phyloP scores from a whole-genome alignment of 2,329 filamentous ascomycete species.

The Diaporthe ilicicola region DNA sequence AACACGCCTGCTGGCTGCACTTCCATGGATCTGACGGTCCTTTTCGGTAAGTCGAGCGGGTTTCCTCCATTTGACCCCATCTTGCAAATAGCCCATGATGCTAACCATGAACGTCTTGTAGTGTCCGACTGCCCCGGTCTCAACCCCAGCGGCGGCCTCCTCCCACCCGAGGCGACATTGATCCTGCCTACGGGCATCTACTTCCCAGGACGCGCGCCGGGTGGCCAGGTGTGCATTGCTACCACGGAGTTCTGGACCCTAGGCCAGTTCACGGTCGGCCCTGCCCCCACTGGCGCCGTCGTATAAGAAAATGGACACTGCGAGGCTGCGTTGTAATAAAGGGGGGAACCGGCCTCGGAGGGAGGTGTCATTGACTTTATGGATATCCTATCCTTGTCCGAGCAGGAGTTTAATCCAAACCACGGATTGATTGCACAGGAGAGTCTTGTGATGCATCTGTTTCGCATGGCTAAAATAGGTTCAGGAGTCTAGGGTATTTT shows the following conservation, averaged over 20 bases:
- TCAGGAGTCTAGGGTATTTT: neutral
- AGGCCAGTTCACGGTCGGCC: neutral
- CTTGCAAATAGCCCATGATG: neutral
- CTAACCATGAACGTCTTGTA: neutral
- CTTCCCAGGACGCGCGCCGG: neutral
- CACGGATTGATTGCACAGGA: neutral
- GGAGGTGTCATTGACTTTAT: neutral
- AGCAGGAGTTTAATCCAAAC: neutral
- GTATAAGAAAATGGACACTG: neutral
- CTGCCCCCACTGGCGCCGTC: neutral
- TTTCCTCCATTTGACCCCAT: neutral
- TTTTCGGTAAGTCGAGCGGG: neutral
- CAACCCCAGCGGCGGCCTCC: neutral
- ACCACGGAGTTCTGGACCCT: neutral
- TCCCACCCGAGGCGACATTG: neutral
- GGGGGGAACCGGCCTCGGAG: neutral
- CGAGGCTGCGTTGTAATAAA: neutral
- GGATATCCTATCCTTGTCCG: neutral
- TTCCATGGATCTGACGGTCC: slow-evolving; percentile 31
- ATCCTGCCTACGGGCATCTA: neutral
- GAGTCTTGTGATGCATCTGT: neutral
- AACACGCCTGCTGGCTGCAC: slow-evolving; percentile 34
- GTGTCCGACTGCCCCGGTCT: neutral
- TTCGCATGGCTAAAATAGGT: neutral
- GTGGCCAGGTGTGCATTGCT: neutral